These are phyloP conservation scores for Santalum album DNA, from an alignment of 164 flowering plant species.

Conservation along the genomic window DNA sequence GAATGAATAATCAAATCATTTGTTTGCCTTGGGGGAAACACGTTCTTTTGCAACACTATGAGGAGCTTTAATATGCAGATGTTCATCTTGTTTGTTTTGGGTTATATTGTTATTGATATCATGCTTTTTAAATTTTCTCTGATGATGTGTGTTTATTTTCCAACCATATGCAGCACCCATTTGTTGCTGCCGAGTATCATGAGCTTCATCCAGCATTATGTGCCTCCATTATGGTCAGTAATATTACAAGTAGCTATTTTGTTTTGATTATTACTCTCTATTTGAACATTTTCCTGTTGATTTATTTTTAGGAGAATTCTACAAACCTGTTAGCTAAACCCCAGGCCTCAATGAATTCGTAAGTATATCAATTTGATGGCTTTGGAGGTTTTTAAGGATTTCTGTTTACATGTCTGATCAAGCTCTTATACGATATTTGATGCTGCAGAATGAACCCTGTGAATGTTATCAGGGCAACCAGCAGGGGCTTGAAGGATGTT, in stretches of 20 bases:
- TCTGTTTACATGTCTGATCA: not conserved
- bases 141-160: not conserved
- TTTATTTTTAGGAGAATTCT: slow-evolving; percentile 35
- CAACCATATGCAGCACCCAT: slow-evolving; percentile 56
- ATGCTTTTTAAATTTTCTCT: too few species aligned
- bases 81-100: too few species aligned
- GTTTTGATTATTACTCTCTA: not conserved
- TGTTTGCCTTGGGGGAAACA: too few species aligned
- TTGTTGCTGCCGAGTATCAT: slow-evolving; percentile 36
- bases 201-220: slow-evolving; percentile 24
- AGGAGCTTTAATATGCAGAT: too few species aligned
- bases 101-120: too few species aligned
- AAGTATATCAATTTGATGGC: slow-evolving; percentile 18
- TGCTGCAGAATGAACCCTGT: slow-evolving; percentile 38
- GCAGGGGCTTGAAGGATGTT: slow-evolving; percentile 33
- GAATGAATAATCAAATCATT: too few species aligned
- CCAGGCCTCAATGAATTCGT: slow-evolving; percentile 37
- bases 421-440: slow-evolving; percentile 10
- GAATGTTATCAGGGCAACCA: slow-evolving; percentile 17
- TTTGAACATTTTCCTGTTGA: slow-evolving; percentile 10
- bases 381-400: not conserved
- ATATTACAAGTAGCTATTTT: not conserved
- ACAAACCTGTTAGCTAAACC: slow-evolving; percentile 23
- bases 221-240: slow-evolving; percentile 35
- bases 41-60: too few species aligned